Evolutionary conservation across 2,329 filamentous ascomycete species (phyloP), one percentile per base, ranked within the genome.

Genomic region (Aureobasidium sp.): DNA sequence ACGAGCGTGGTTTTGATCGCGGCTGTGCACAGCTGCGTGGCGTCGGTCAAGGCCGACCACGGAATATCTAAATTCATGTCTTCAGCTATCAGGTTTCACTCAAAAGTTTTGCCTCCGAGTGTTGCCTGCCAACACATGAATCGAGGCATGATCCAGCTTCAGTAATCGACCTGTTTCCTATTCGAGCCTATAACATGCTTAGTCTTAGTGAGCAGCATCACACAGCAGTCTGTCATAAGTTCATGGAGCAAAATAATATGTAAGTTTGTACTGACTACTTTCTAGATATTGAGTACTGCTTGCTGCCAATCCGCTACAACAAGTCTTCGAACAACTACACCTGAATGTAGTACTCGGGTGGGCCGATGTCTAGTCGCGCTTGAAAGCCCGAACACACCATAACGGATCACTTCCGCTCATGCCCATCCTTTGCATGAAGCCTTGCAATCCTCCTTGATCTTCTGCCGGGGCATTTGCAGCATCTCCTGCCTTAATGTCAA

Each of bases 361-460:
- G 4, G 3, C 5, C 34, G 7, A 27, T 13, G 32, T 42, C 45
- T 59, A 59, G 45, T 49, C 57, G 27, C 16, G 27, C 34, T 50
- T 59, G 57, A 59, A 41, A 9, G 68, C 77, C 64, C 77, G 71
- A 3, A 79, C 76, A 44, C 78, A 74, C 74, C 75, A 78, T 37
- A 79, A 59, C 21, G 76, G 76, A 73, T 79, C 75, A 50, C 71
- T 62, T 55, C 62, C 64, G 54, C 66, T 66, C 70, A 72, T 73
- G 49, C 66, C 71, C 68, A 69, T 70, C 67, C 62, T 67, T 32
- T 63, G 63, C 69, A 68, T 74, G 63, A 71, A 68, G 5, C 67
- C 67, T 29, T 67, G 65, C 57, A 73, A 55, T 16, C 68, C 66
- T 2, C 64, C 64, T 32, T 66, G 62, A 36, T 55, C 60, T 37